These are phyloP conservation scores for Nicotiana undulata DNA, from an alignment of 257 asterid species.

Conservation along the genomic window DNA sequence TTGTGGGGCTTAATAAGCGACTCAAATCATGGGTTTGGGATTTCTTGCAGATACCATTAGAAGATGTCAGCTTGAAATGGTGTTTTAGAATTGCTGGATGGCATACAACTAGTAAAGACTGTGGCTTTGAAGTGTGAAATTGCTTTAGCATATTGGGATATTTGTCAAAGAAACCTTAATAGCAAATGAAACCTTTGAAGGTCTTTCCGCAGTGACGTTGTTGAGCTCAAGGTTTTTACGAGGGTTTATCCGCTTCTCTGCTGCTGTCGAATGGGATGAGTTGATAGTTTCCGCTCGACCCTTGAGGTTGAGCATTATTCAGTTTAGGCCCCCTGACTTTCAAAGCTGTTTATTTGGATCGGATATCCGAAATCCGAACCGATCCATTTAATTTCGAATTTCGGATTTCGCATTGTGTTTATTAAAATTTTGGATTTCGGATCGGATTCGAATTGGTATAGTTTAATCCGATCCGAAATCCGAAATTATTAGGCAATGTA, in stretches of 20 bases:
- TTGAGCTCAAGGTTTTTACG: not conserved
- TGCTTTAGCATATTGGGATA: constrained; percentile 30
- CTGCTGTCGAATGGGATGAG: not conserved
- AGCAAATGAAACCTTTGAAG: not conserved
- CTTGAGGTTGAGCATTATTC: not conserved
- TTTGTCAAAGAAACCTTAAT: constrained; percentile 28
- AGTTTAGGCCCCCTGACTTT: not conserved
- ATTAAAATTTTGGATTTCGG: too few relatives aligned
- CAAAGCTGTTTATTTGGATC: not conserved
- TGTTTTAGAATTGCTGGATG: constrained; percentile 7
- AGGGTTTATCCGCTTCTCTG: constrained; percentile 4
- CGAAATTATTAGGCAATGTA: too few relatives aligned
- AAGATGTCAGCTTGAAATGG: constrained; percentile 1
- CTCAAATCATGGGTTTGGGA: constrained; percentile 9
- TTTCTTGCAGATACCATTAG: constrained; percentile 14
- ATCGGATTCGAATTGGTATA: too few relatives aligned
- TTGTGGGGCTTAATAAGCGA: constrained; percentile 14
- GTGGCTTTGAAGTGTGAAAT: constrained; percentile 30
- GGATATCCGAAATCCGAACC: too few relatives aligned
- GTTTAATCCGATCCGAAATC: too few relatives aligned
- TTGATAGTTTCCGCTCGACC: not conserved
- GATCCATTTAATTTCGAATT: too few relatives aligned
- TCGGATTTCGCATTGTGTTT: too few relatives aligned
- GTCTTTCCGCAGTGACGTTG: not conserved
- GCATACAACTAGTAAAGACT: constrained; percentile 24